Evolutionary conservation across 805 yeast genomes (phyloP).

Genomic region (Schwanniomyces occidentalis): DNA sequence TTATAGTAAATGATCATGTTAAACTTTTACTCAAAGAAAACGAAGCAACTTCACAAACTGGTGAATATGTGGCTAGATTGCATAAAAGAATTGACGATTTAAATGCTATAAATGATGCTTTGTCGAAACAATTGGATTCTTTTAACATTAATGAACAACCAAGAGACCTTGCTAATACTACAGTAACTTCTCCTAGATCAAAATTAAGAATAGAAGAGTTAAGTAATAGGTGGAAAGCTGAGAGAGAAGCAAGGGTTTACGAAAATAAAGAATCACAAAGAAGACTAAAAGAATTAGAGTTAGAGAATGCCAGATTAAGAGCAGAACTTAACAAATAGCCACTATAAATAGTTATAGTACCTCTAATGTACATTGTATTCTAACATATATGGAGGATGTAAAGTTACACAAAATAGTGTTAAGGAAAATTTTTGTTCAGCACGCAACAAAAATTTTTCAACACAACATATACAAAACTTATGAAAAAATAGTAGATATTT

Average conservation of each 20-base stretch:
- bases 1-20: conserved; percentile 58
- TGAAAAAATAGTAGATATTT: too few species aligned
- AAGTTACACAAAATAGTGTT: conserved; percentile 8
- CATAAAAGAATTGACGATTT: conserved; percentile 29
- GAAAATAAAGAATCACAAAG: conserved; percentile 58
- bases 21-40: conserved; percentile 36
- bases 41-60: conserved; percentile 18
- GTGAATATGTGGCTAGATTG: conserved; percentile 23
- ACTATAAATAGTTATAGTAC: too few species aligned
- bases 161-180: background rate
- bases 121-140: conserved; percentile 14
- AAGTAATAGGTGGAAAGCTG: conserved; percentile 65
- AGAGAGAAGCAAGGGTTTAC: conserved; percentile 65
- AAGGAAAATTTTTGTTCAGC: too few species aligned
- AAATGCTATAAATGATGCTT: conserved; percentile 20
- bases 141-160: conserved; percentile 9
- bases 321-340: conserved; percentile 1
- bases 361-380: background rate
- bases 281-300: conserved; percentile 53
- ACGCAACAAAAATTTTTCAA: conserved; percentile 17
- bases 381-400: conserved; percentile 2
- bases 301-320: conserved; percentile 48
- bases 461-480: conserved; percentile 5
- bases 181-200: conserved; percentile 32
- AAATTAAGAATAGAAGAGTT: conserved; percentile 60